A percentile compares a stretch with the other conserved stretches of the same genome.
Evolutionary conservation across 768 basidiomycete species (phyloP).

Genomic region (Leccinum aurantiacum): DNA sequence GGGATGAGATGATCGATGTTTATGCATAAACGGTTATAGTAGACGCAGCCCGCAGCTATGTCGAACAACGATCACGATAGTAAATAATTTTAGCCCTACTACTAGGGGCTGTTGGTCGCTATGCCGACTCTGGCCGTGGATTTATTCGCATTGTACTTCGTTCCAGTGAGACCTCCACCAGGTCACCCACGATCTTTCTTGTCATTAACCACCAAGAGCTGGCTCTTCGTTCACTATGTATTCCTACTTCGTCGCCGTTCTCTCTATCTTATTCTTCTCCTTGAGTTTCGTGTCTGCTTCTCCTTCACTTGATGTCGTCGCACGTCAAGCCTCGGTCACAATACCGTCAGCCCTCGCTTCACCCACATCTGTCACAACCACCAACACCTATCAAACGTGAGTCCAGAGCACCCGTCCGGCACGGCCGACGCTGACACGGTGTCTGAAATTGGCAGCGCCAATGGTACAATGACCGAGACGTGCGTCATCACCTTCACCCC

Average conservation of each 20-base stretch:
- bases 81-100: neutral
- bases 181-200: neutral
- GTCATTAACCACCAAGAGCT: slow-evolving; percentile 32
- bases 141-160: slow-evolving; percentile 12
- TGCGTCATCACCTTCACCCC: slow-evolving; percentile 59
- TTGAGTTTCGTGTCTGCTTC: slow-evolving; percentile 27
- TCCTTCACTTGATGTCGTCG: slow-evolving; percentile 21
- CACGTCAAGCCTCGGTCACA: slow-evolving; percentile 24
- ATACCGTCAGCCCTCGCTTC: slow-evolving; percentile 26
- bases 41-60: neutral
- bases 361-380: slow-evolving; percentile 39
- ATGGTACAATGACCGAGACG: slow-evolving; percentile 55
- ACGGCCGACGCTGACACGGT: neutral
- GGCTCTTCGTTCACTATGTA: slow-evolving; percentile 38
- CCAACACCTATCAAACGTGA: slow-evolving; percentile 41
- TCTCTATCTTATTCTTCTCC: slow-evolving; percentile 28
- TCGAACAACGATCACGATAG: neutral
- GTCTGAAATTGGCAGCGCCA: slow-evolving; percentile 34
- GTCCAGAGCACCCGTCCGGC: slow-evolving; percentile 15
- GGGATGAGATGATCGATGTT: slow-evolving; percentile 46
- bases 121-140: slow-evolving; percentile 15
- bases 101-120: slow-evolving; percentile 13
- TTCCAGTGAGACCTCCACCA: neutral
- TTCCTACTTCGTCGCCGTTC: slow-evolving; percentile 15
- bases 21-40: neutral